Base-by-base conservation (phyloP, 1,139 yeast species). In the Hanseniaspora uvarum region DNA sequence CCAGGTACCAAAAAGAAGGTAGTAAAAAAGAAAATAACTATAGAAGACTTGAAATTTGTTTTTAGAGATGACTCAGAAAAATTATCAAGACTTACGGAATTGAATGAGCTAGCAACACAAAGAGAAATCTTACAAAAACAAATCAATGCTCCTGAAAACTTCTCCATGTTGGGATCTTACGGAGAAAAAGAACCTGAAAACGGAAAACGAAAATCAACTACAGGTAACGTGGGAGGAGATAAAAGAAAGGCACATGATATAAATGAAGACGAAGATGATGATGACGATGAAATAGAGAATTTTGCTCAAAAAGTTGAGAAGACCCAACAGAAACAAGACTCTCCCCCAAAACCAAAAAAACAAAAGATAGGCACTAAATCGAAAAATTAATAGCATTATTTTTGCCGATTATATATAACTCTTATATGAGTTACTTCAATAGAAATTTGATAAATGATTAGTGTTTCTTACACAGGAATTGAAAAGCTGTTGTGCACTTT, bases 31-130 rank as follows among this genome's bases (percentile, higher is more conserved):
- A 81, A 94, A 66, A 79, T 89, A 58, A 83, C 84, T 62, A 82
- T 88, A 53, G 95, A 87, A 58, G 97, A 89, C 65, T 80, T 89
- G 69, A 86, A 84, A 60, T 87, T 87, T 70, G 94, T 87, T 0
- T 70, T 89, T 56, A 72, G 95, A 46, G 79, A 82, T 59, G 97
- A 89, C 62, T 86, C 94, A 1, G 75, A 80, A 55, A 89, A 88
- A 64, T 74, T 87, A 50, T 94, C 95, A 12, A 77, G 97, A 65
- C 79, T 88, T 37, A 83, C 85, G 60, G 94, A 88, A 65, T 77
- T 89, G 60, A 75, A 86, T 56, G 76, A 79, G 50, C 77, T 86
- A 65, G 87, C 86, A 60, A 81, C 80, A 61, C 80, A 79, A 62
- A 87, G 89, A 61, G 78, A 80, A 28, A 83, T 79, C 59, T 96